Percentiles rank a stretch among this genome's conserved stretches.
Conservation (phyloP, 1,284 basidiomycete genomes). For the Ceratobasidium sp. region DNA sequence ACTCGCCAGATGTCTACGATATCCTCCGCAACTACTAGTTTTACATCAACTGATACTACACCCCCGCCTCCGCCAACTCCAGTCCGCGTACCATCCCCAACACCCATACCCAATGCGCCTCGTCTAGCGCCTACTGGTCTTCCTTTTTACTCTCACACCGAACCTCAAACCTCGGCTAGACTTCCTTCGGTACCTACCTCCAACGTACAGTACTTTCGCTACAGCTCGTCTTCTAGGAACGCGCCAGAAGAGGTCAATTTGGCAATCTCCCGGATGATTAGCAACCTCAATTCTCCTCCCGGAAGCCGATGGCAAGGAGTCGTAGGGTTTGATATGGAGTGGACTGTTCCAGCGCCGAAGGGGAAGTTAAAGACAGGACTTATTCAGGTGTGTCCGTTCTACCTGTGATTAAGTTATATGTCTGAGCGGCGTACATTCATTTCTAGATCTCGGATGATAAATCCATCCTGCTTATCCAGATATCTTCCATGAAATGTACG, state of each 20-base stretch:
- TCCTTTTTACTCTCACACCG: conserved; percentile 19
- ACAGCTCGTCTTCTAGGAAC: too few species aligned
- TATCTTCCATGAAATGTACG: conserved; percentile 42
- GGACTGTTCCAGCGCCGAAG: conserved; percentile 17
- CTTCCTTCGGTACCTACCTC: conserved; percentile 1
- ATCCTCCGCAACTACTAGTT: neutral
- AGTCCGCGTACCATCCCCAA: neutral
- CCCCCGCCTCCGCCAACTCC: neutral
- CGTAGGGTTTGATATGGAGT: conserved; percentile 45
- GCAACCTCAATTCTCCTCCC: conserved; percentile 8
- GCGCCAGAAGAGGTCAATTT: neutral
- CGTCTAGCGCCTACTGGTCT: conserved; percentile 3
- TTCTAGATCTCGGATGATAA: conserved; percentile 39
- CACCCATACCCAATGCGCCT: neutral
- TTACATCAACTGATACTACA: neutral
- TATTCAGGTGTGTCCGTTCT: conserved; percentile 13
- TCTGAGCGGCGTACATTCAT: neutral
- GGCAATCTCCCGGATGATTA: conserved; percentile 24
- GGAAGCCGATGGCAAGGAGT: conserved; percentile 39
- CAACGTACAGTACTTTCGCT: conserved; percentile 11
- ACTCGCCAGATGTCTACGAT: conserved; percentile 30
- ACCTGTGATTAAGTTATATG: too few species aligned
- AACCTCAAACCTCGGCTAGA: neutral
- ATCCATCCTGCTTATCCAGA: conserved; percentile 42
- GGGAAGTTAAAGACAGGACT: conserved; percentile 22